A percentile compares a stretch with the other conserved stretches of the same genome.
Conservation (phyloP, 2,329 filamentous ascomycete species). For the Aspergillus niger region DNA sequence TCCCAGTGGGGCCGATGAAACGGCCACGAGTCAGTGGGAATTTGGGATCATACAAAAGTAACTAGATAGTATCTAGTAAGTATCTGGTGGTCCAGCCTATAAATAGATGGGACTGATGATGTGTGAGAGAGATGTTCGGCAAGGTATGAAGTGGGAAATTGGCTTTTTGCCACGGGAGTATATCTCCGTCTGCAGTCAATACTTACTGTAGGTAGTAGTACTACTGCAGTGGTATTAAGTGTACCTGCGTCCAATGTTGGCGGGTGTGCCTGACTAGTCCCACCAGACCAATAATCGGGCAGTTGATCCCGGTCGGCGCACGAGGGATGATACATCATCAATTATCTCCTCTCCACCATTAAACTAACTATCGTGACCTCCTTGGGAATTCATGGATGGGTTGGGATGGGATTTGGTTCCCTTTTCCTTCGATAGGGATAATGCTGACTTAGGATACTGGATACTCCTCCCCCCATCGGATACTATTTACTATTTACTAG, state of each 20-base stretch:
- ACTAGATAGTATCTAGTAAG: no score
- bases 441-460: not conserved
- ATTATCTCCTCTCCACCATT: no score
- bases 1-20: no score
- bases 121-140: not conserved
- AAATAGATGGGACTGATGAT: not conserved
- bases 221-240: no score
- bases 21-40: no score
- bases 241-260: not conserved
- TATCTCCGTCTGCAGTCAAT: not conserved
- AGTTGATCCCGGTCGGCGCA: not conserved
- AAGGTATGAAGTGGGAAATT: not conserved
- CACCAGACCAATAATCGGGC: not conserved
- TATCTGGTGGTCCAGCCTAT: not conserved
- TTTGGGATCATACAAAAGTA: no score
- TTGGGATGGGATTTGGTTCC: no score
- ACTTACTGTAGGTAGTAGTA: not conserved
- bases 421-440: not conserved
- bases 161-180: not conserved
- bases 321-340: not conserved
- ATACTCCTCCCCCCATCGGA: no score
- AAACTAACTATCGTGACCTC: no score
- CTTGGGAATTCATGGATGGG: no score
- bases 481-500: no score
- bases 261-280: not conserved